A percentile compares a stretch with the other conserved stretches of the same genome.
These are phyloP conservation scores for Acer negundo DNA, from an alignment of 345 rosid genomes.

Conservation along the genomic window DNA sequence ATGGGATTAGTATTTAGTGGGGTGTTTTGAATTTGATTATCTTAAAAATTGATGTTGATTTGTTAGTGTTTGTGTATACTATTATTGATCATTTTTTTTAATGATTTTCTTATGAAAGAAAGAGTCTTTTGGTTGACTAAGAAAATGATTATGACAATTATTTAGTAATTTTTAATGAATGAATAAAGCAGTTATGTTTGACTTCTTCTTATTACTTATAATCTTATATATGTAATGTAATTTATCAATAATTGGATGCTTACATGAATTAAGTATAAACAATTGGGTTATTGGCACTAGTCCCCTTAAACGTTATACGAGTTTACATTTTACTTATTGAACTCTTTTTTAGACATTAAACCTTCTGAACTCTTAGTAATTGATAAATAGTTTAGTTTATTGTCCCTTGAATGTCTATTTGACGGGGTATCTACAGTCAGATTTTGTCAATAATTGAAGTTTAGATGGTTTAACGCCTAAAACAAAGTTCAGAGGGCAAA, in stretches of 20 bases:
- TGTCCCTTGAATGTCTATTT: no score
- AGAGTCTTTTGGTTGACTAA: background rate
- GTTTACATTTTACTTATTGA: no score
- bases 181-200: background rate
- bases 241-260: background rate
- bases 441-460: no score
- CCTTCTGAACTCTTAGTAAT: no score
- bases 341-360: no score
- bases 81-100: background rate
- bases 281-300: no score
- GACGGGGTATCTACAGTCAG: no score
- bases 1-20: background rate
- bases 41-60: background rate
- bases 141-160: background rate
- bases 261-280: background rate
- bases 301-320: no score
- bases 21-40: background rate
- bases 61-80: background rate
- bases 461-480: no score
- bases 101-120: background rate
- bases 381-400: no score
- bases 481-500: no score
- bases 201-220: background rate
- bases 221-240: no score
- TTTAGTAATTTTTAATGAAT: background rate